These are phyloP conservation scores for Suillus cothurnatus DNA, from an alignment of 768 basidiomycete genomes.

Conservation along the genomic window DNA sequence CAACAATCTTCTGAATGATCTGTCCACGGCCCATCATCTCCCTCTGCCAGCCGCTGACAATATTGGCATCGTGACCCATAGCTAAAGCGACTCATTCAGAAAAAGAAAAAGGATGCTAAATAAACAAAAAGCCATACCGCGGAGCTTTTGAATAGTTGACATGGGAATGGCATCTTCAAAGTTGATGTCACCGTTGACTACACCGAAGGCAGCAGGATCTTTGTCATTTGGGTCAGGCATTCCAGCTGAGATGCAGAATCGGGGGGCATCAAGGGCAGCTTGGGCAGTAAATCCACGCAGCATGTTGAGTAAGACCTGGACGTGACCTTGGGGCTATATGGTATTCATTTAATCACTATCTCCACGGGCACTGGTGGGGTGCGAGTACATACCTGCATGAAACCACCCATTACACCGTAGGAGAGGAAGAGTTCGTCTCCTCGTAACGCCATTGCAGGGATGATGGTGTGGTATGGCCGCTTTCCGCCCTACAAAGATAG, in stretches of 20 bases:
- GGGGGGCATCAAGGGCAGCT: conserved; percentile 89
- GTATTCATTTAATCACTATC: conserved; percentile 1
- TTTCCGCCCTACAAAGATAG: conserved; percentile 65
- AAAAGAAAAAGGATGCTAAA: neutral
- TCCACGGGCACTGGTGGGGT: neutral
- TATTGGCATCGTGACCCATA: conserved; percentile 87
- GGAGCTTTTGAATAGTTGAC: conserved; percentile 65
- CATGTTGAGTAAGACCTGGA: conserved; percentile 91
- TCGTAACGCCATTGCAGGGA: conserved; percentile 82
- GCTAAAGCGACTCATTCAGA: conserved; percentile 39
- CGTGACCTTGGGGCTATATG: conserved; percentile 86
- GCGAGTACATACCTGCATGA: conserved; percentile 65
- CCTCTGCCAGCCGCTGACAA: conserved; percentile 60
- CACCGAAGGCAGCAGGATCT: conserved; percentile 50
- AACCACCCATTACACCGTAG: conserved; percentile 92
- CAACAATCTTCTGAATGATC: conserved; percentile 79
- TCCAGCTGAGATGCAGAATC: conserved; percentile 94
- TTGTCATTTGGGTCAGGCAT: conserved; percentile 59
- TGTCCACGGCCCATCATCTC: conserved; percentile 82
- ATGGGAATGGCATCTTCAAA: conserved; percentile 81
- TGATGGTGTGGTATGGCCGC: conserved; percentile 91
- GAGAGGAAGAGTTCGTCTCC: conserved; percentile 83
- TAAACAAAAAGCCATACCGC: conserved; percentile 46
- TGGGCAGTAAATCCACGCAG: conserved; percentile 87
- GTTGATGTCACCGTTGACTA: conserved; percentile 79